These are phyloP conservation scores for Blastobotrys chiropterorum DNA, from an alignment of 805 yeast species.

Conservation along the genomic window DNA sequence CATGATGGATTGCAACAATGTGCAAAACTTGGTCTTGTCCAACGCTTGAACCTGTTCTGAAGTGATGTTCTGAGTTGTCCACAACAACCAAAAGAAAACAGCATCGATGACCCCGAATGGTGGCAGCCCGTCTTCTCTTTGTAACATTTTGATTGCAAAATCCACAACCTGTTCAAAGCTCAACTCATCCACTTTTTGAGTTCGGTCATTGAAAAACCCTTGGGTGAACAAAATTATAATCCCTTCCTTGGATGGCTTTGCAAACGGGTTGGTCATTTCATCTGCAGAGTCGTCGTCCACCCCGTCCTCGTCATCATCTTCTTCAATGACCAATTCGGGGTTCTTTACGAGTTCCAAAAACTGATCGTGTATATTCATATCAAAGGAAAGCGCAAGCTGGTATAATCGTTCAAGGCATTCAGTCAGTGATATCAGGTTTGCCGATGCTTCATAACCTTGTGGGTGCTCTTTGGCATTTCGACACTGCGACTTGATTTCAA, in stretches of 20 bases:
- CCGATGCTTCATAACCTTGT: constrained; percentile 23
- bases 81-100: constrained; percentile 31
- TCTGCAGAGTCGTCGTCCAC: constrained; percentile 24
- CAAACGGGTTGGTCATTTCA: constrained; percentile 7
- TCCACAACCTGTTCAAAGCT: constrained; percentile 18
- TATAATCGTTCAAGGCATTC: constrained; percentile 37
- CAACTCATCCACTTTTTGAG: constrained; percentile 6
- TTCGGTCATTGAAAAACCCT: constrained; percentile 24
- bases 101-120: constrained; percentile 32
- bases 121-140: constrained; percentile 20
- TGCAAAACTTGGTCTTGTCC: constrained; percentile 28
- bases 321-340: constrained; percentile 30
- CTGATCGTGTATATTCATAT: constrained; percentile 43
- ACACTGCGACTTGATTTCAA: constrained; percentile 28
- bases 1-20: constrained; percentile 40
- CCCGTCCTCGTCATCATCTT: constrained; percentile 34
- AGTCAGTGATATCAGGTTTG: constrained; percentile 23
- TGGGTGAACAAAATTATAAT: constrained; percentile 29
- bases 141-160: constrained; percentile 17
- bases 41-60: constrained; percentile 27
- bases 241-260: constrained; percentile 29
- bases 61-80: constrained; percentile 22
- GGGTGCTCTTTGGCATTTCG: constrained; percentile 5
- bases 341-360: constrained; percentile 35
- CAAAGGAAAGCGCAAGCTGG: constrained; percentile 57